Percentiles rank a stretch among this genome's conserved stretches.
phyloP scores from a whole-genome alignment of 1,139 yeast genomes.

The Yamadazyma membranifaciens region DNA sequence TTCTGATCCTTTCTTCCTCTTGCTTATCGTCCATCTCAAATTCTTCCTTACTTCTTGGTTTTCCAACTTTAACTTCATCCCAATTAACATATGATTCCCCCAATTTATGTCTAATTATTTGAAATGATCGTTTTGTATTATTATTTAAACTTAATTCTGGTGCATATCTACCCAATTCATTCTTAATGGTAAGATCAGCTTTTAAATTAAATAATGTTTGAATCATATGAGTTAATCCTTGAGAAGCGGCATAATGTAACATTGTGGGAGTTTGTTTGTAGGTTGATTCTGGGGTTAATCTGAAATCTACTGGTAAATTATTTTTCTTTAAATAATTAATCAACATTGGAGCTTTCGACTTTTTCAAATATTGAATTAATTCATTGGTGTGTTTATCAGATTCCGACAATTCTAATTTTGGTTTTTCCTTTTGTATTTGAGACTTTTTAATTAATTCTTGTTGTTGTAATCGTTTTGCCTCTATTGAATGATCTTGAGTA shows the following conservation, averaged over 20 bases:
- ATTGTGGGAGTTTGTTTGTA: slow-evolving; percentile 66
- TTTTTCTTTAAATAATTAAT: slow-evolving; percentile 61
- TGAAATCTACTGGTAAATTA: slow-evolving; percentile 47
- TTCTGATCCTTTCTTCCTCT: slow-evolving; percentile 30
- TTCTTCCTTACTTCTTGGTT: slow-evolving; percentile 62
- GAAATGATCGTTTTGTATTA: slow-evolving; percentile 57
- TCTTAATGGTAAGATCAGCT: slow-evolving; percentile 65
- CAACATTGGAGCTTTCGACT: slow-evolving; percentile 77
- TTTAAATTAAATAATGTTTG: slow-evolving; percentile 63
- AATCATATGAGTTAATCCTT: slow-evolving; percentile 68
- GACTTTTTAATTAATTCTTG: slow-evolving; percentile 20
- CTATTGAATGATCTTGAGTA: slow-evolving; percentile 32
- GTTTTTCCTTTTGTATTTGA: slow-evolving; percentile 20
- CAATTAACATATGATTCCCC: slow-evolving; percentile 76
- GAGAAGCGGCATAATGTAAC: slow-evolving; percentile 74
- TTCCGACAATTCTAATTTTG: slow-evolving; percentile 21
- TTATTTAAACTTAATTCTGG: slow-evolving; percentile 43
- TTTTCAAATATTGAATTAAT: slow-evolving; percentile 57
- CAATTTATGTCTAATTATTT: slow-evolving; percentile 59
- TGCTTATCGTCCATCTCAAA: slow-evolving; percentile 44
- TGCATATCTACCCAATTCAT: slow-evolving; percentile 60
- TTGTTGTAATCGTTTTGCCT: slow-evolving; percentile 22
- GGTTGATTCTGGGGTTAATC: slow-evolving; percentile 52
- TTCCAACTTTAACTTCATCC: slow-evolving; percentile 65
- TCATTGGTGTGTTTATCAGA: slow-evolving; percentile 57